These are phyloP conservation scores for Asterophora parasitica DNA, from an alignment of 768 basidiomycete species.

Conservation along the genomic window DNA sequence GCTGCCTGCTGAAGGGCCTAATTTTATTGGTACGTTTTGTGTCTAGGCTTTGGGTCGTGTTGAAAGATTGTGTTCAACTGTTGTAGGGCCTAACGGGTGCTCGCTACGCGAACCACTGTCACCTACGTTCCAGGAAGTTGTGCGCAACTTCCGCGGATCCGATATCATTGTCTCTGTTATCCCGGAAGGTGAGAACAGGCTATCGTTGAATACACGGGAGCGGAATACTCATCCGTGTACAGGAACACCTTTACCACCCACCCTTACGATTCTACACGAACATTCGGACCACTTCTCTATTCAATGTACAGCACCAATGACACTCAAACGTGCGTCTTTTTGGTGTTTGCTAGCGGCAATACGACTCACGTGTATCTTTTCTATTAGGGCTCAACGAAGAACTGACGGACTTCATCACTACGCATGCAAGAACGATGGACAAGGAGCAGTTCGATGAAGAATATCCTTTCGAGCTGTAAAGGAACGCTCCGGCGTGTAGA, in stretches of 20 bases:
- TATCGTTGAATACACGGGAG: no score
- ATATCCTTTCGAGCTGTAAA: slow-evolving; percentile 5
- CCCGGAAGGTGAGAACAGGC: slow-evolving; percentile 2
- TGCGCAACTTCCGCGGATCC: slow-evolving; percentile 5
- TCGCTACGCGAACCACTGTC: slow-evolving; percentile 11
- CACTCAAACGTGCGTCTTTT: no score
- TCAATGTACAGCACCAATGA: no score
- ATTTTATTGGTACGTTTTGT: slow-evolving; percentile 7
- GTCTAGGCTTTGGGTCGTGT: neutral
- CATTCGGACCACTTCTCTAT: no score
- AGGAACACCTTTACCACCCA: no score
- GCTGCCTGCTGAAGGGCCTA: slow-evolving; percentile 1
- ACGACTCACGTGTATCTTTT: no score
- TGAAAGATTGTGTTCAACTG: no score
- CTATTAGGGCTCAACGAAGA: slow-evolving; percentile 8
- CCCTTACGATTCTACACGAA: no score
- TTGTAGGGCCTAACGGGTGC: slow-evolving; percentile 9
- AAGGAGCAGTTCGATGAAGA: slow-evolving; percentile 10
- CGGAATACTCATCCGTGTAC: no score
- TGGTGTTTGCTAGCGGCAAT: no score
- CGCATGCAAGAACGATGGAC: slow-evolving; percentile 6
- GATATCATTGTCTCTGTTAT: slow-evolving; percentile 12
- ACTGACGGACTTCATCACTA: slow-evolving; percentile 2
- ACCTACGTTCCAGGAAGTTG: slow-evolving; percentile 12
- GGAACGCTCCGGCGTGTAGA: no score